Evolutionary conservation across 345 rosid genomes (phyloP), one percentile per base, ranked within the genome.

Genomic region (Camelina laxa): DNA sequence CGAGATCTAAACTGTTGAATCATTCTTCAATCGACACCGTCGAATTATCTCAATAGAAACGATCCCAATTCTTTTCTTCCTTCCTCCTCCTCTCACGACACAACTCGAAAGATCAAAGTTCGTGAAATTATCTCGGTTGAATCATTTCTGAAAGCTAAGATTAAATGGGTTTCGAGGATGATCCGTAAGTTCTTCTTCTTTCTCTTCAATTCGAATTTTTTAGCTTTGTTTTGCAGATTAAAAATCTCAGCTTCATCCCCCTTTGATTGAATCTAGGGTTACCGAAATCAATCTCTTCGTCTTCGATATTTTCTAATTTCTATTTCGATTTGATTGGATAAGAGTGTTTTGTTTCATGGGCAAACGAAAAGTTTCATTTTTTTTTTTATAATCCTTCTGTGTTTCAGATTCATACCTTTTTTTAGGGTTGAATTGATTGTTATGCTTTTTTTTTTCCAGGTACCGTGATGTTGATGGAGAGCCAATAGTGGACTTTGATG

Each of bases 391-490:
- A 15, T 9, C 62, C 5, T 50, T 50, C 1, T 55, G 47, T 55
- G 7, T 49, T 55, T 72, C 60, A 33, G 63, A 56, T 22, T 39
- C 57, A 20, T 72, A 54, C 60, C 58, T 4, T 48, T 47, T 47
- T 33, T 33, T 33, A 6, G 36, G 9, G 35, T 31, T 31, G 6
- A 31, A 31, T 33, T 1, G 9, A 33, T 33, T 33, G 17, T 53
- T 55, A 66, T 68, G 3, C 30, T 19, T 14, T 24, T 14, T 6
- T 20, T 11, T 42, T 4, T 65, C 54, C 79, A 95, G 99, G 74
- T 85, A 85, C 48, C 96, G 91, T 60, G 99, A 95, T 48, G 97
- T 85, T 84, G 96, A 95, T 49, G 99, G 96, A 53, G 99, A 95
- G 87, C 85, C 96, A 47, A 79, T 95, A 87, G 87, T 95, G 93